Percentiles rank a stretch among this genome's conserved stretches.
Conservation (phyloP, 2,329 filamentous ascomycete genomes). For the Pseudogymnoascus sp. region DNA sequence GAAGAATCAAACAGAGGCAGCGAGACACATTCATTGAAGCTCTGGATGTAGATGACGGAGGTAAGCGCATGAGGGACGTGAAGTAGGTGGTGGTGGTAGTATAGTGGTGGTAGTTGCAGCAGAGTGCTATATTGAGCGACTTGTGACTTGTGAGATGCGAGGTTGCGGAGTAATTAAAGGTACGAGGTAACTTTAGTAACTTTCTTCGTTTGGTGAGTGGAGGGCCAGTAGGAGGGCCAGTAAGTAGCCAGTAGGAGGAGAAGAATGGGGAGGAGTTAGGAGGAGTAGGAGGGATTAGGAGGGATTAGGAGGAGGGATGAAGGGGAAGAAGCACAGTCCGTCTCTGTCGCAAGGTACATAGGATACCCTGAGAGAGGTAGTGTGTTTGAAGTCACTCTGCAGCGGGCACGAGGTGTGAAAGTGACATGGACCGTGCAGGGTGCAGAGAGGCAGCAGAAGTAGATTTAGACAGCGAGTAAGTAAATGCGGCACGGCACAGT, state of each 20-base stretch:
- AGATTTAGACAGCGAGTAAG: background rate
- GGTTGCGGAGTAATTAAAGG: slow-evolving; percentile 5
- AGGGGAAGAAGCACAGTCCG: background rate
- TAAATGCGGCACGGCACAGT: background rate
- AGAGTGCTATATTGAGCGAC: slow-evolving; percentile 3
- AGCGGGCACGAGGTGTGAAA: background rate
- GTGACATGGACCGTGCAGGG: slow-evolving; percentile 1
- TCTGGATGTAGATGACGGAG: background rate
- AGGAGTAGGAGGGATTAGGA: background rate
- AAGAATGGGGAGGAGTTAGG: background rate
- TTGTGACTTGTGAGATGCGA: slow-evolving; percentile 2
- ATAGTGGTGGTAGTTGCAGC: background rate
- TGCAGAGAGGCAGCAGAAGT: background rate
- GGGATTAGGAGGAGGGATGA: background rate
- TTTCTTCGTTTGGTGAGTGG: background rate
- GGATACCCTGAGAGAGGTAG: background rate
- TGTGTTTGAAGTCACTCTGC: background rate
- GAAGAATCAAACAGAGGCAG: background rate
- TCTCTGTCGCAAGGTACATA: background rate
- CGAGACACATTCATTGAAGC: slow-evolving; percentile 1
- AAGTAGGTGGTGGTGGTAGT: background rate
- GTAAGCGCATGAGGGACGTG: background rate
- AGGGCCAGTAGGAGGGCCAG: background rate
- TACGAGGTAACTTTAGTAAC: background rate
- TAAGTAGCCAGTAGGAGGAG: background rate